Base-by-base conservation (phyloP, 1,284 basidiomycete species). In the Cystobasidium sp. region DNA sequence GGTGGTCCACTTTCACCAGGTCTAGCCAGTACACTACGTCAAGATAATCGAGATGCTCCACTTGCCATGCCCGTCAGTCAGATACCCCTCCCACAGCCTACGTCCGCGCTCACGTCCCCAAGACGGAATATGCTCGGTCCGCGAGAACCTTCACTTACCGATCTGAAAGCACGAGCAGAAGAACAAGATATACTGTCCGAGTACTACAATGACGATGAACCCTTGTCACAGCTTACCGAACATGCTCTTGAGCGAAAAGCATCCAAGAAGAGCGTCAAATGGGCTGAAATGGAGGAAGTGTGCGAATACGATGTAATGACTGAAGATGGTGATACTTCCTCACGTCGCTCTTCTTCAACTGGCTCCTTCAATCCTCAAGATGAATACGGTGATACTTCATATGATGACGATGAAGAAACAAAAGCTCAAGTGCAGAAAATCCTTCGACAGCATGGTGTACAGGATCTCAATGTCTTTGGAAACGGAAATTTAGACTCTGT, bases 241-340 rank as follows among this genome's bases (percentile, higher is more conserved):
- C 62, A 64, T 61, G 47, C 62, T 46, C 37, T 73, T 0, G 37
- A 55, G 52, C 49, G 70, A 39, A 73, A 73, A 49, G 70, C 70
- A 20, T 73, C 70, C 18, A 64, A 61, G 52, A 73, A 73, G 37
- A 64, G 59, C 10, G 70, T 73, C 12, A 73, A 73, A 55, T 73
- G 70, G 70, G 70, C 70, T 22, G 70, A 73, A 47, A 62, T 73
- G 61, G 70, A 73, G 37, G 70, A 73, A 59, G 70, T 73, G 9
- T 73, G 70, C 43, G 70, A 73, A 47, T 73, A 47, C 39, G 70
- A 73, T 55, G 70, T 73, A 6, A 53, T 62, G 62, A 73, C 70
- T 20, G 70, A 73, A 53, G 70, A 73, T 51, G 70, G 70, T 9
- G 70, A 66, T 61, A 63, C 61, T 6, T 63, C 61, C 12, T 73